Evolutionary conservation across 2,329 filamentous ascomycete genomes (phyloP).

Genomic region (Fusarium redolens): DNA sequence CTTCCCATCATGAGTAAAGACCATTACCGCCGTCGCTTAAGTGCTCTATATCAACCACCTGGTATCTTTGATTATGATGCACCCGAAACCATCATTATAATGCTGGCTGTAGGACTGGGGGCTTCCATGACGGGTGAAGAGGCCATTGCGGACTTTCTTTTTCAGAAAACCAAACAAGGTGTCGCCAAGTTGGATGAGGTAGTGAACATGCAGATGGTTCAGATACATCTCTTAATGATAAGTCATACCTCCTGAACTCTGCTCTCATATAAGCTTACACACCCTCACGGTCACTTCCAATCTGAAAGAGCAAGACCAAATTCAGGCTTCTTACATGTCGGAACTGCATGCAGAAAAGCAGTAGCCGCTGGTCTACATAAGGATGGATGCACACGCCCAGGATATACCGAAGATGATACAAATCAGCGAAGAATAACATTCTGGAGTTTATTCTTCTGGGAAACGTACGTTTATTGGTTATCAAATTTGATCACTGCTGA

Average conservation of each 20-base stretch:
- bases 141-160: slow-evolving; percentile 54
- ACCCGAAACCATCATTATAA: slow-evolving; percentile 51
- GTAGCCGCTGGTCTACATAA: slow-evolving; percentile 58
- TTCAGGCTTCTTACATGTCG: slow-evolving; percentile 55
- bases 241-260: slow-evolving; percentile 40
- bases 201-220: slow-evolving; percentile 57
- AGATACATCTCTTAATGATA: slow-evolving; percentile 59
- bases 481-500: neutral
- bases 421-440: slow-evolving; percentile 52
- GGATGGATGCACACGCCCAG: slow-evolving; percentile 48
- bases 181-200: slow-evolving; percentile 54
- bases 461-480: slow-evolving; percentile 48
- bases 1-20: slow-evolving; percentile 51
- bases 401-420: slow-evolving; percentile 48
- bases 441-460: slow-evolving; percentile 55
- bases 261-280: neutral
- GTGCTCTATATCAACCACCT: slow-evolving; percentile 49
- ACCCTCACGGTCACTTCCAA: slow-evolving; percentile 54
- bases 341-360: slow-evolving; percentile 55
- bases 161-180: slow-evolving; percentile 56
- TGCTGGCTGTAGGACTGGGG: slow-evolving; percentile 52
- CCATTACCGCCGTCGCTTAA: slow-evolving; percentile 50
- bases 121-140: slow-evolving; percentile 54
- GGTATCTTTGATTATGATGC: slow-evolving; percentile 49
- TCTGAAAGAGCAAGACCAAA: slow-evolving; percentile 58